A percentile compares a stretch with the other conserved stretches of the same genome.
Evolutionary conservation across 495 filamentous ascomycete genomes (phyloP).

Genomic region (Clavariopsis aquatica): DNA sequence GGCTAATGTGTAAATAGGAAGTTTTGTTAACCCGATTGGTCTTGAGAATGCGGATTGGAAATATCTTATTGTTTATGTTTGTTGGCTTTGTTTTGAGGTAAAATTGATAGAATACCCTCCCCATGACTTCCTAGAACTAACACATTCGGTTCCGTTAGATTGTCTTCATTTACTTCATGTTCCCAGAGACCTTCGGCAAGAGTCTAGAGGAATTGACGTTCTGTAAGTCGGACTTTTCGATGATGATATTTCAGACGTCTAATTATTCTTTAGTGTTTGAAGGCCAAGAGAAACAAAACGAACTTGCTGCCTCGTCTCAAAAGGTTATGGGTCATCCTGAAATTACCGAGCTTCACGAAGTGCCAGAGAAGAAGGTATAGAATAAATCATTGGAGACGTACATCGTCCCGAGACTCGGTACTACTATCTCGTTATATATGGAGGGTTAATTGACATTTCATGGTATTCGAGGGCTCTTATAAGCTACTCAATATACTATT

Average conservation of each 20-base stretch:
- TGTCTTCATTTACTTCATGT: conserved; percentile 63
- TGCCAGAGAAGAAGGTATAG: background rate
- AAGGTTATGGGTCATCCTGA: conserved; percentile 3
- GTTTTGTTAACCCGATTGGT: conserved; percentile 64
- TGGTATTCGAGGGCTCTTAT: too few species aligned
- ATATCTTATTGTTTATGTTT: conserved; percentile 62
- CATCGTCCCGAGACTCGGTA: too few species aligned
- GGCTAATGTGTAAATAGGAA: conserved; percentile 50
- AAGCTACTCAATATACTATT: too few species aligned
- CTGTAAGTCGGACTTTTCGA: conserved; percentile 17
- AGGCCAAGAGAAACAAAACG: conserved; percentile 20
- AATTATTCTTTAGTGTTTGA: conserved; percentile 17
- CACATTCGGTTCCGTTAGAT: conserved; percentile 24
- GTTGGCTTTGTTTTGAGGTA: conserved; percentile 57
- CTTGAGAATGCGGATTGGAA: conserved; percentile 61
- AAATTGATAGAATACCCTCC: background rate
- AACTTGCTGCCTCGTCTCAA: conserved; percentile 7
- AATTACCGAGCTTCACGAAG: conserved; percentile 16
- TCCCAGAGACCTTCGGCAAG: conserved; percentile 63
- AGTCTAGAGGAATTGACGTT: conserved; percentile 65
- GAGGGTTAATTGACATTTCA: too few species aligned
- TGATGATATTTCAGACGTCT: background rate
- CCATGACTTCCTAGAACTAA: background rate
- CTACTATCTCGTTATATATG: too few species aligned
- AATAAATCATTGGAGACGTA: background rate